Percentiles rank a stretch among this genome's conserved stretches.
Conservation (phyloP, 768 basidiomycete genomes). For the Exidia glandulosa region DNA sequence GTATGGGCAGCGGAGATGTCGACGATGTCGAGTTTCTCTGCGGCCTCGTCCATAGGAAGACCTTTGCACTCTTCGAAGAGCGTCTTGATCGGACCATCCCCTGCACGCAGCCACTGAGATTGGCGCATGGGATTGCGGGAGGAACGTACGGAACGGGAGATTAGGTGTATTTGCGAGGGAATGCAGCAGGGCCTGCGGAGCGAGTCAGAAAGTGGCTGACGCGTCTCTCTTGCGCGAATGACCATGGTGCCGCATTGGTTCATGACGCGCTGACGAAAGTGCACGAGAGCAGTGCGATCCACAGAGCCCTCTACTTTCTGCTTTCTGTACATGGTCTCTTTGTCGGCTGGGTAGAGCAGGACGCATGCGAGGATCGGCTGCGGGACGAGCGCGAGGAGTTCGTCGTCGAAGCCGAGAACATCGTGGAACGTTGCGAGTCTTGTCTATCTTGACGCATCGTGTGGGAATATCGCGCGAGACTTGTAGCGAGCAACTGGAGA, state of each 20-base stretch:
- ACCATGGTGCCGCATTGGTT: slow-evolving; percentile 3
- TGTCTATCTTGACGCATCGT: no score
- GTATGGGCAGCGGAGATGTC: not conserved
- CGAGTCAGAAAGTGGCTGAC: not conserved
- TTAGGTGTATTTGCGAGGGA: not conserved
- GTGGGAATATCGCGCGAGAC: no score
- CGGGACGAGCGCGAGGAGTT: slow-evolving; percentile 2
- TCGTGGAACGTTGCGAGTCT: no score
- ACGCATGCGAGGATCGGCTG: slow-evolving; percentile 1
- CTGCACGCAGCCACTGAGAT: not conserved
- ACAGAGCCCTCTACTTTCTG: not conserved
- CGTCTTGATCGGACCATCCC: not conserved
- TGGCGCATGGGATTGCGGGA: not conserved
- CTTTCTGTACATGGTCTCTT: not conserved
- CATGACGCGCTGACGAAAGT: not conserved
- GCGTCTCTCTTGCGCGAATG: not conserved
- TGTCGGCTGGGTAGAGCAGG: not conserved
- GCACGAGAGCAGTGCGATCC: not conserved
- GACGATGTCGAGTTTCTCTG: not conserved
- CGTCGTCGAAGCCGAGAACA: slow-evolving; percentile 4
- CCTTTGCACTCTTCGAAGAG: not conserved
- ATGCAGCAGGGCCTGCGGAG: slow-evolving; percentile 2
- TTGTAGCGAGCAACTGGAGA: no score
- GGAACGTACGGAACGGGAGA: not conserved
- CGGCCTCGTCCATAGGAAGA: not conserved